Conservation (phyloP, 768 basidiomycete genomes). For the Russula olivacea region DNA sequence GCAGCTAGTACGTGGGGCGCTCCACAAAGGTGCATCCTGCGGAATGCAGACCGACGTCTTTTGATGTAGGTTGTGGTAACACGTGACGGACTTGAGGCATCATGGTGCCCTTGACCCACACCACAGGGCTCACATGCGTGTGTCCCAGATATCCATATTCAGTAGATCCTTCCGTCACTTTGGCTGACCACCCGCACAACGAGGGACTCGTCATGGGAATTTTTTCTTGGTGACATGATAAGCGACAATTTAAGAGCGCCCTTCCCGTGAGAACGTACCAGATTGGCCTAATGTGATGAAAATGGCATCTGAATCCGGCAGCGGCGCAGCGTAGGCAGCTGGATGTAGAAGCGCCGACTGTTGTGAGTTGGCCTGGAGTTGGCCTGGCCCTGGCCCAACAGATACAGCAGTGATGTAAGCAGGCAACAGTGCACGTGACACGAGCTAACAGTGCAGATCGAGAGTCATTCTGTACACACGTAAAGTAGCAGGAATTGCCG, state of each 20-base stretch:
- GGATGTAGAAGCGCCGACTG: background rate
- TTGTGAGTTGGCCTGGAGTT: too few species aligned
- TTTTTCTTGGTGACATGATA: background rate
- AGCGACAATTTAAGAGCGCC: background rate
- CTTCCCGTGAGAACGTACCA: background rate
- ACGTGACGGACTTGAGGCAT: background rate
- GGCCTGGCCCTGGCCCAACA: too few species aligned
- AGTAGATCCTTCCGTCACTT: constrained; percentile 5
- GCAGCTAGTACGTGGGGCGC: background rate
- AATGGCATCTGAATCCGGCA: background rate
- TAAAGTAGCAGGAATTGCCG: background rate
- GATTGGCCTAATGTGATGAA: background rate
- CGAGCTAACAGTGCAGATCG: background rate
- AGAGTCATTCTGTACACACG: too few species aligned
- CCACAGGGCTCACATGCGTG: background rate
- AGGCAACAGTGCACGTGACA: background rate
- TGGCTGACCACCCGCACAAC: background rate
- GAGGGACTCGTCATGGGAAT: background rate
- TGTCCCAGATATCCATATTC: background rate
- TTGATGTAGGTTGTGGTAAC: background rate
- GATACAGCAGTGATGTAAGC: too few species aligned
- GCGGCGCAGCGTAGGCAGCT: background rate
- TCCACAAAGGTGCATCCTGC: background rate
- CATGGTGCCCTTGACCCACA: constrained; percentile 5
- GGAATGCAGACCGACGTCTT: background rate